These are phyloP conservation scores for Simplicillium aogashimaense DNA, from an alignment of 2,329 filamentous ascomycete genomes.

Conservation along the genomic window DNA sequence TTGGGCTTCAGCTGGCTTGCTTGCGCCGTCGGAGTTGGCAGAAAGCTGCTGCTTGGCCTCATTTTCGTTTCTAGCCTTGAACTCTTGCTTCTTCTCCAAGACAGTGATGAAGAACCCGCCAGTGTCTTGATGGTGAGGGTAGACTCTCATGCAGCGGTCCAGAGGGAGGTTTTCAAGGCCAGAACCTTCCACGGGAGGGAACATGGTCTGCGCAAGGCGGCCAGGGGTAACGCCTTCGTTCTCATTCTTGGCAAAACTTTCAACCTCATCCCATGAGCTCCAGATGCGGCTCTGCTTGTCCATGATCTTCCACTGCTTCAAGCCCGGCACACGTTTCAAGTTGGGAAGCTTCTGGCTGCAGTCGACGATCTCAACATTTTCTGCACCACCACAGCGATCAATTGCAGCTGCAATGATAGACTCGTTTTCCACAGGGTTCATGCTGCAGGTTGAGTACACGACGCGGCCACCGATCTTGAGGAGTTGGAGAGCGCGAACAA, in stretches of 20 bases:
- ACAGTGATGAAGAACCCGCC: constrained; percentile 97
- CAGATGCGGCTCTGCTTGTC: constrained; percentile 75
- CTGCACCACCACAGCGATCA: constrained; percentile 73
- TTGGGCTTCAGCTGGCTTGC: too few species aligned
- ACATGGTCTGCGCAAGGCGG: constrained; percentile 73
- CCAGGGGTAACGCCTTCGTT: constrained; percentile 46
- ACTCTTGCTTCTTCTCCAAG: constrained; percentile 82
- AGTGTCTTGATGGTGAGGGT: constrained; percentile 91
- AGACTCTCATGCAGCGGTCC: constrained; percentile 86
- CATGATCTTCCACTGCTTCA: constrained; percentile 83
- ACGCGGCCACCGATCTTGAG: constrained; percentile 90
- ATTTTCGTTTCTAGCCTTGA: constrained; percentile 65
- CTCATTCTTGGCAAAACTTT: constrained; percentile 54
- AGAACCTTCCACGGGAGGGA: constrained; percentile 49
- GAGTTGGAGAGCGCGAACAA: constrained; percentile 89
- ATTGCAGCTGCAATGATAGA: constrained; percentile 83
- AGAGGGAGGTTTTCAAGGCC: constrained; percentile 60
- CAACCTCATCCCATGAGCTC: constrained; percentile 73
- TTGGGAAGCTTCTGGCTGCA: constrained; percentile 68
- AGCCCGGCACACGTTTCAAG: constrained; percentile 65
- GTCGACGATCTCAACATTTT: constrained; percentile 77
- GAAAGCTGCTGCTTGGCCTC: constrained; percentile 27
- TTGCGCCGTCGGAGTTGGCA: constrained; percentile 7
- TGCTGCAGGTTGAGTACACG: constrained; percentile 96
- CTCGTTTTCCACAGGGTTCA: constrained; percentile 98